Evolutionary conservation across 495 filamentous ascomycete genomes (phyloP), one percentile per base, ranked within the genome.

Genomic region (Penicillium dipodomyicola): DNA sequence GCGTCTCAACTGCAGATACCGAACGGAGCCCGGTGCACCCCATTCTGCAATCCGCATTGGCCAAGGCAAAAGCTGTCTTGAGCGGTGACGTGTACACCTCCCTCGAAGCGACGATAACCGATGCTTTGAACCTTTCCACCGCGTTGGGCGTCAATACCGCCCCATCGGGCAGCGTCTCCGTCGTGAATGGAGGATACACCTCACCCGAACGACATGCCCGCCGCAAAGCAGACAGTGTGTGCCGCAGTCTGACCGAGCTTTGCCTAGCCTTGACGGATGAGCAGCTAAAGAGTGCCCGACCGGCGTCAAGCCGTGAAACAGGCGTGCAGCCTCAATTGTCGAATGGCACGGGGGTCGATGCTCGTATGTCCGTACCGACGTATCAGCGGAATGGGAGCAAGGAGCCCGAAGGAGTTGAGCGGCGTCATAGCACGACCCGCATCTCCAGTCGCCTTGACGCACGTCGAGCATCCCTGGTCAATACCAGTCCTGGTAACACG

Each of bases 211-310:
- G 93, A 47, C 88, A 92, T 61, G 80, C 96, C 29, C 84, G 90
- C 39, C 83, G 93, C 54, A 97, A 96, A 68, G 90, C 89, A 29
- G 94, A 97, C 67, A 92, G 87, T 64, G 82, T 97, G 69, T 97
- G 95, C 72, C 84, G 94, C 46, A 92, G 88, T 61, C 72, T 98
- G 54, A 97, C 94, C 2, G 94, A 98, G 65, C 78, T 98, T 22
- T 96, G 90, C 65, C 81, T 98, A 39, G 90, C 91, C 15, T 74
- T 98, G 42, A 87, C 88, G n/a, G 76, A 77, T 39, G 72, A 74
- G 49, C 69, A 74, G 25, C 58, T 71, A 19, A 65, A 61, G 29
- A 65, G 48, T 27, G 61, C 67, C 29, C 72, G 68, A 39, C 58
- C 68, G 7, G 15, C 49, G 6, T 61, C 65, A 32, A 72, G 65